A percentile compares a stretch with the other conserved stretches of the same genome.
These are phyloP conservation scores for Kuraishia floccosa DNA, from an alignment of 805 yeast species.

Conservation along the genomic window DNA sequence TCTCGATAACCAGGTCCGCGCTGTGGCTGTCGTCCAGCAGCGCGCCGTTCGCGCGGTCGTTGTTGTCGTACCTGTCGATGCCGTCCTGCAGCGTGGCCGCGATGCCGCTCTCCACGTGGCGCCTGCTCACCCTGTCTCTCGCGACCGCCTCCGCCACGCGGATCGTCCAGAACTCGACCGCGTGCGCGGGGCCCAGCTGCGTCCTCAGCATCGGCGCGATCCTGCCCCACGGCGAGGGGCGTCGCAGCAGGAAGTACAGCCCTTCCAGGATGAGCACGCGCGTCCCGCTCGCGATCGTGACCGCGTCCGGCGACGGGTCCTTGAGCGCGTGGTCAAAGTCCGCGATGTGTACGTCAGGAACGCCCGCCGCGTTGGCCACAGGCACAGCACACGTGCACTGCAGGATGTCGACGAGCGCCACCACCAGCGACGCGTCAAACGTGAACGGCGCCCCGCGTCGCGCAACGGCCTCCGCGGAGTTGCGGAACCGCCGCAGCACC, in stretches of 20 bases:
- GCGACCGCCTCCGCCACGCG: slow-evolving; percentile 30
- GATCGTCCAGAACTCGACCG: slow-evolving; percentile 38
- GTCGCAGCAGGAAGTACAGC: slow-evolving; percentile 49
- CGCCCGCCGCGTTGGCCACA: slow-evolving; percentile 4
- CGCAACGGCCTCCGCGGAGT: slow-evolving; percentile 44
- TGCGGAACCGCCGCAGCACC: slow-evolving; percentile 33
- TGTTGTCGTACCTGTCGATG: slow-evolving; percentile 31
- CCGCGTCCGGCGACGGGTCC: slow-evolving; percentile 57
- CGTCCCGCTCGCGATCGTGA: slow-evolving; percentile 29
- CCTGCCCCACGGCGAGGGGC: slow-evolving; percentile 48
- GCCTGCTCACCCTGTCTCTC: slow-evolving; percentile 44
- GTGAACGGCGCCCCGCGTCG: slow-evolving; percentile 84
- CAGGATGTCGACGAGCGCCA: slow-evolving; percentile 19
- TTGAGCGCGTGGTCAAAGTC: slow-evolving; percentile 65
- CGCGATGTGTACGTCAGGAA: slow-evolving; percentile 39
- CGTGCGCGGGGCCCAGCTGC: slow-evolving; percentile 2
- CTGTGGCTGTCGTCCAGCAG: slow-evolving; percentile 8
- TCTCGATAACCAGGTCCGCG: too few relatives aligned
- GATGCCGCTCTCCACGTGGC: slow-evolving; percentile 57
- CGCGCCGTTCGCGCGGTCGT: slow-evolving; percentile 57
- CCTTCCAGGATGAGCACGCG: slow-evolving; percentile 68
- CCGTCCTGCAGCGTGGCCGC: slow-evolving; percentile 38
- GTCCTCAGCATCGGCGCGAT: slow-evolving; percentile 24
- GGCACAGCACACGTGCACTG: slow-evolving; percentile 8
- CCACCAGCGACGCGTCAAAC: slow-evolving; percentile 51